Conservation (phyloP, 2,329 filamentous ascomycete species). For the Fusarium guadeloupense region DNA sequence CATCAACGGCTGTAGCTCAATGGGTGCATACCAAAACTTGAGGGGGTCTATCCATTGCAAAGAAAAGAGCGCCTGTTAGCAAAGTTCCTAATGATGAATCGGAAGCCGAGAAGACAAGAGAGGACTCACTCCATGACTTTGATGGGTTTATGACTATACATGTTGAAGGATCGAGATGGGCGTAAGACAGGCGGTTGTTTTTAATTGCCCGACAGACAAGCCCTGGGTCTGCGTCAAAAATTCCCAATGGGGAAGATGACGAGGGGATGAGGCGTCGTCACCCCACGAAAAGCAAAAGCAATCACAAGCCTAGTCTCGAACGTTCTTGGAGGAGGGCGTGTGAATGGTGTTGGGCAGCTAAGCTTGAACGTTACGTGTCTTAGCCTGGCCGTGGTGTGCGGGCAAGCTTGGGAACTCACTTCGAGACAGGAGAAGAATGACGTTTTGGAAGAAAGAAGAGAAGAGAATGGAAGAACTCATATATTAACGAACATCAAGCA, state of each 20-base stretch:
- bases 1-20: not conserved
- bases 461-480: not conserved
- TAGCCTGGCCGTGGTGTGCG: not conserved
- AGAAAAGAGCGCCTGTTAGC: conserved; percentile 21
- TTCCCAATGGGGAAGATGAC: conserved; percentile 35
- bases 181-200: conserved; percentile 19
- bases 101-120: conserved; percentile 11
- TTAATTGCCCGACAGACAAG: conserved; percentile 32
- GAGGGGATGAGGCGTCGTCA: conserved; percentile 33
- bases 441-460: conserved; percentile 1
- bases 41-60: conserved; percentile 47
- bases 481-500: conserved; percentile 1
- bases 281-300: conserved; percentile 26
- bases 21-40: conserved; percentile 45
- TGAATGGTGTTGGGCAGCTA: not conserved
- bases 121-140: conserved; percentile 51
- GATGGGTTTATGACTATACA: conserved; percentile 52
- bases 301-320: conserved; percentile 22
- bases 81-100: not conserved
- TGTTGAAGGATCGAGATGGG: conserved; percentile 32
- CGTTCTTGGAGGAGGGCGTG: conserved; percentile 27
- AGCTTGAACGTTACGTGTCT: conserved; percentile 9
- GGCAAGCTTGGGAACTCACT: conserved; percentile 13
- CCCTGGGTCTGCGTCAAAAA: conserved; percentile 28
- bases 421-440: conserved; percentile 10